Percentiles rank a stretch among this genome's conserved stretches.
These are phyloP conservation scores for Phytopythium vexans DNA, from an alignment of 352 stramenopile species.

Conservation along the genomic window DNA sequence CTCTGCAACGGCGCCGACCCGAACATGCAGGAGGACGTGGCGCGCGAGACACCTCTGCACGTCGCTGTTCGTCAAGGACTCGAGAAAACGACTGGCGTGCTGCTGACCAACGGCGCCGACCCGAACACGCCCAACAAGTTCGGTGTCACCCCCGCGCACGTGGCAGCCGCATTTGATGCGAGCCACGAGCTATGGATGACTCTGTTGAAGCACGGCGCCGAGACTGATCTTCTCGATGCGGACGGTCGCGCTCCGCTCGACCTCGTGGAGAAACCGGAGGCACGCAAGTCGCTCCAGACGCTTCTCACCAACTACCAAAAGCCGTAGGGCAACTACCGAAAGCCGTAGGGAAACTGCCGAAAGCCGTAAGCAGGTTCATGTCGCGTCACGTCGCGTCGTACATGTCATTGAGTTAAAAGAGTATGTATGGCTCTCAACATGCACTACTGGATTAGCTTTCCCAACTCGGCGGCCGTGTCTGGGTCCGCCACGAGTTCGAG, in stretches of 20 bases:
- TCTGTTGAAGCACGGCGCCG: slow-evolving; percentile 5
- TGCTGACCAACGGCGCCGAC: slow-evolving; percentile 1
- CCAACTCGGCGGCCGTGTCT: slow-evolving; percentile 4
- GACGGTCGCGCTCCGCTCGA: slow-evolving; percentile 1
- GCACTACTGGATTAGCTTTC: no score
- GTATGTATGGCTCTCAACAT: no score
- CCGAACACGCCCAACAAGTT: slow-evolving; percentile 2
- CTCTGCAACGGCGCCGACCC: neutral
- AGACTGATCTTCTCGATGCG: neutral
- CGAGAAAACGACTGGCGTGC: neutral
- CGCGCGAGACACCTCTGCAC: neutral
- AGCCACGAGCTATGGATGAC: slow-evolving; percentile 1
- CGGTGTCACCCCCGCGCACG: slow-evolving; percentile 2
- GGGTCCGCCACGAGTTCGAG: neutral
- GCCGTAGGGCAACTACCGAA: neutral
- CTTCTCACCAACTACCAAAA: slow-evolving; percentile 4
- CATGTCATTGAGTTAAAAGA: no score
- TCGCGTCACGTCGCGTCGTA: no score
- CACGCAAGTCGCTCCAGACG: neutral
- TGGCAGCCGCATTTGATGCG: neutral
- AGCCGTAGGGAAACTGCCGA: neutral
- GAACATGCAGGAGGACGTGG: neutral
- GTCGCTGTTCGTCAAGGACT: neutral
- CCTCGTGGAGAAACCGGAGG: neutral
- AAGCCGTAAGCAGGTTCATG: no score